Conservation (phyloP, 2,329 filamentous ascomycete species). For the Lithohypha guttulata region DNA sequence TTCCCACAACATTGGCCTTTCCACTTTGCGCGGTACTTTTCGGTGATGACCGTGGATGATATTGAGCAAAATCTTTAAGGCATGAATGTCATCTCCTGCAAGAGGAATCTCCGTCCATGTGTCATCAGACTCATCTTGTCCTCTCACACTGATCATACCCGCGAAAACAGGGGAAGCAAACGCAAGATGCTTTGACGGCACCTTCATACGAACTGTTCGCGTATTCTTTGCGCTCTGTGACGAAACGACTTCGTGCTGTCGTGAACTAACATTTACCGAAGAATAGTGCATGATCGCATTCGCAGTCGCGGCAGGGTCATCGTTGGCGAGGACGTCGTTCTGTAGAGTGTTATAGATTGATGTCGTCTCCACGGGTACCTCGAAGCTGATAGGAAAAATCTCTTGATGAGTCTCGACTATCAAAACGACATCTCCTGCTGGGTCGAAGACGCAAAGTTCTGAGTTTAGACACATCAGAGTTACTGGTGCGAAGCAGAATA, state of each 20-base stretch:
- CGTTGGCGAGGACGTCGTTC: not conserved
- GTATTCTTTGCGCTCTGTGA: not conserved
- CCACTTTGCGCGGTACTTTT: constrained; percentile 15
- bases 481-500: too few relatives aligned
- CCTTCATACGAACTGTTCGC: not conserved
- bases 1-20: constrained; percentile 12
- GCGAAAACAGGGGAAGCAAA: constrained; percentile 14
- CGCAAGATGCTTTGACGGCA: constrained; percentile 16
- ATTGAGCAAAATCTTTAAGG: constrained; percentile 15
- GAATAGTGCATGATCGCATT: not conserved
- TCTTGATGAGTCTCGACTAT: not conserved
- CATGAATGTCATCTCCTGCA: constrained; percentile 12
- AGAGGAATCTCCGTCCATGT: constrained; percentile 11
- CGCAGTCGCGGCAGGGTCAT: not conserved
- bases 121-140: constrained; percentile 6
- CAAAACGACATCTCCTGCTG: not conserved
- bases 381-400: too few relatives aligned
- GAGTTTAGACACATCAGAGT: not conserved
- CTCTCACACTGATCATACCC: constrained; percentile 12
- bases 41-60: constrained; percentile 16
- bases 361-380: not conserved
- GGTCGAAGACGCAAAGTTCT: not conserved
- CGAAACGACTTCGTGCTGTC: not conserved
- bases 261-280: not conserved
- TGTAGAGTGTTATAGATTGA: not conserved